These are phyloP conservation scores for Ballota nigra DNA, from an alignment of 257 asterid species.

Conservation along the genomic window DNA sequence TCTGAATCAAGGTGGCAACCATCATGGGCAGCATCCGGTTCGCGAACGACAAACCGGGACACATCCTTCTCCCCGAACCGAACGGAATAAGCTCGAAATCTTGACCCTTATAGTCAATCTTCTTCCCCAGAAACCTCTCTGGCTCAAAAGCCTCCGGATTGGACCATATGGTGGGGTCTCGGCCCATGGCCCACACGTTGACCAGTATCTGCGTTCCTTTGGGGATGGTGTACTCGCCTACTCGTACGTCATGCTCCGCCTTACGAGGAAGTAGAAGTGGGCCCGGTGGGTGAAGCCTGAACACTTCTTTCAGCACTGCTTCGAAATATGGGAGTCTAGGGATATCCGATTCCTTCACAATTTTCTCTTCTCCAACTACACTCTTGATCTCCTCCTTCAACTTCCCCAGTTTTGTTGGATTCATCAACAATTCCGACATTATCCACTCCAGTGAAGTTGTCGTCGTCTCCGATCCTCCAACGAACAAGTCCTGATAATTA, in stretches of 20 bases:
- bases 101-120: slow-evolving; percentile 23
- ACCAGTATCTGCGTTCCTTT: slow-evolving; percentile 29
- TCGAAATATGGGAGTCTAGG: slow-evolving; percentile 24
- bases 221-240: slow-evolving; percentile 20
- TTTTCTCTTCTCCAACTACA: background rate
- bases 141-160: slow-evolving; percentile 27
- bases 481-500: slow-evolving; percentile 8
- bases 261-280: slow-evolving; percentile 25
- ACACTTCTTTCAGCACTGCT: slow-evolving; percentile 30
- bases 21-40: slow-evolving; percentile 22
- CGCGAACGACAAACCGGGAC: slow-evolving; percentile 26
- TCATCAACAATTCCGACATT: slow-evolving; percentile 32
- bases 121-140: slow-evolving; percentile 15
- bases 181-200: slow-evolving; percentile 31
- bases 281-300: slow-evolving; percentile 26
- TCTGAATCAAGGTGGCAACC: slow-evolving; percentile 25
- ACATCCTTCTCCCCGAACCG: slow-evolving; percentile 30
- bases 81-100: slow-evolving; percentile 33
- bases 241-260: background rate
- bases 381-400: slow-evolving; percentile 23
- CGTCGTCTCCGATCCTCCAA: slow-evolving; percentile 15
- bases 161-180: slow-evolving; percentile 27
- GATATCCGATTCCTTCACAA: slow-evolving; percentile 25
- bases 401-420: slow-evolving; percentile 19
- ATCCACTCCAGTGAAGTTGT: slow-evolving; percentile 29